These are phyloP conservation scores for Daldinia sp. DNA, from an alignment of 2,329 filamentous ascomycete genomes.

Conservation along the genomic window DNA sequence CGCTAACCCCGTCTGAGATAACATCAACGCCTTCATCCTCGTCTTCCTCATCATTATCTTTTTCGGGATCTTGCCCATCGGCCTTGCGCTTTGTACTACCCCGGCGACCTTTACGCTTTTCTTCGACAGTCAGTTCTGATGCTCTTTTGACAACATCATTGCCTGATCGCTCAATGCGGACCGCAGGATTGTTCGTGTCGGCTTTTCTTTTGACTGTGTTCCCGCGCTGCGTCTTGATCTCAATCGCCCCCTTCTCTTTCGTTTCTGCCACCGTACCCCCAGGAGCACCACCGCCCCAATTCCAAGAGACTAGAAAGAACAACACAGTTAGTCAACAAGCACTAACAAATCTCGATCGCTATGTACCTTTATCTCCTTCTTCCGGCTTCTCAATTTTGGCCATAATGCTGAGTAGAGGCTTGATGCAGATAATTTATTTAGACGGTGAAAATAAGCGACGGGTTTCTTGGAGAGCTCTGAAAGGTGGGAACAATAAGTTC, in stretches of 20 bases:
- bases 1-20: slow-evolving; percentile 23
- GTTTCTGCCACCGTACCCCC: slow-evolving; percentile 71
- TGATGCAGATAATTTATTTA: background rate
- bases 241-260: slow-evolving; percentile 69
- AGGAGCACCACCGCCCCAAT: slow-evolving; percentile 67
- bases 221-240: slow-evolving; percentile 70
- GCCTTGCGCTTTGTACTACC: slow-evolving; percentile 48
- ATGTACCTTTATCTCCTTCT: slow-evolving; percentile 47
- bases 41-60: slow-evolving; percentile 12
- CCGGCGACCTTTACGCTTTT: slow-evolving; percentile 53
- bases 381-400: slow-evolving; percentile 32
- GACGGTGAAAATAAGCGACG: background rate
- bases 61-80: slow-evolving; percentile 19
- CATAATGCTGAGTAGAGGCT: slow-evolving; percentile 22
- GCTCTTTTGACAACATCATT: slow-evolving; percentile 75
- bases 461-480: background rate
- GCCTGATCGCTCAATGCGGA: slow-evolving; percentile 68
- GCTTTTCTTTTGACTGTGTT: slow-evolving; percentile 75
- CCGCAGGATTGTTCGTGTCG: slow-evolving; percentile 69
- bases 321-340: slow-evolving; percentile 1
- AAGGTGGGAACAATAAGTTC: background rate
- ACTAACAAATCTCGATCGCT: background rate
- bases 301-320: slow-evolving; percentile 68
- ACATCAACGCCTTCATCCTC: slow-evolving; percentile 17
- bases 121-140: slow-evolving; percentile 68